Evolutionary conservation across 495 filamentous ascomycete genomes (phyloP), one percentile per base, ranked within the genome.

Genomic region (Astrocystis sublimbata): DNA sequence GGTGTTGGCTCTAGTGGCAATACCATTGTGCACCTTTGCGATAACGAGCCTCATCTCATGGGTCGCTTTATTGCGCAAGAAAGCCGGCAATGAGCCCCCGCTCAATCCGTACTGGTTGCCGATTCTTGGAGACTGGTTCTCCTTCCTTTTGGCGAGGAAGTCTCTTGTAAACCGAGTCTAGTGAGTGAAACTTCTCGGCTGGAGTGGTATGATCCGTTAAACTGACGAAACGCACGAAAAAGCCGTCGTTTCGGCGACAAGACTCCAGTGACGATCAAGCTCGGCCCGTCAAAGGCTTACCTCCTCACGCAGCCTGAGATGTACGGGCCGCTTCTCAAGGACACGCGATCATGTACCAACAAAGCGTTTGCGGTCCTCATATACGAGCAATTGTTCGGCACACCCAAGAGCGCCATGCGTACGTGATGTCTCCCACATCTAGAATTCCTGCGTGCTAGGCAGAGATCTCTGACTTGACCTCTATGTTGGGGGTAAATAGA

Each of bases 361-460:
- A 51, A 51, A 51, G 21, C 47, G n/a, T 51, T 51, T 15, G 47
- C 47, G 2, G 47, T 51, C 1, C 9, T 51, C 1, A 51, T 51
- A 3, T 33, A 33, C 28, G 47, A 51, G 47, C 47, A 51, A 30
- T 33, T 51, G 28, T 51, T 51, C 15, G 47, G 47, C 1, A 51
- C 15, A 4, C 47, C 47, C 3, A 51, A 51, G 13, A 51, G 47
- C 28, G 47, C 47, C n/a, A 51, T 51, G 47, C 47, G 47, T 51
- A n/a, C 26, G 47, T 51, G 21, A 0, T n/a, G n/a, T n/a, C n/a
- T n/a, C n/a, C 15, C 28, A 10, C 21, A 10, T 10, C 1, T 17
- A 33, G 7, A 6, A 51, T 13, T 30, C 10, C 23, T 6, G n/a
- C n/a, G n/a, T n/a, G 13, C 28, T 31, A 15, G 7, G 28, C 1